Evolutionary conservation across 1,284 basidiomycete species (phyloP), one percentile per base, ranked within the genome.

Genomic region (Golubevia pallescens): DNA sequence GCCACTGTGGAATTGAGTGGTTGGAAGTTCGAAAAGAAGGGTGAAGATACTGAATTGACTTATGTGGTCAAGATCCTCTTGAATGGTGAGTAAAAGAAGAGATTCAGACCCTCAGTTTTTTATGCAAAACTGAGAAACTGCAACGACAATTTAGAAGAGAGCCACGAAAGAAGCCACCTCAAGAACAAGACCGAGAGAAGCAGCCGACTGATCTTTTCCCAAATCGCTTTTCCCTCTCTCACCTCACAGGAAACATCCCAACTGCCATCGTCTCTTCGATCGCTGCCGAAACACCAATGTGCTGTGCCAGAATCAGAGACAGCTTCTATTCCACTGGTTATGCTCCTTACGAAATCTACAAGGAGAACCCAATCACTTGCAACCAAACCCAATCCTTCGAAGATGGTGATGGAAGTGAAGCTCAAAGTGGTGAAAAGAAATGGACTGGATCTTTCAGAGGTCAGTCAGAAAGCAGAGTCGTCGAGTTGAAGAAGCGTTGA

Each of bases 41-140:
- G 78, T 38, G 58, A 61, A 34, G 42, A 77, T 57, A 69, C 69
- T 14, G 73, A 78, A 65, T 52, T 80, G 38, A 75, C 71, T 13
- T 81, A 81, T 64, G 66, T 81, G 6, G 75, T 78, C 65, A 80
- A 80, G 69, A 73, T 81, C 14, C 71, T 77, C 67, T 71, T 79
- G 57, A 79, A 79, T 62, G 76, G 62, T 63, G 57, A 59, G 62
- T 51, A 3, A 20, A 32, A 28, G 57, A 20, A 56, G 28, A 28
- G 28, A 28, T 28, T 28, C 28, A 28, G 28, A 28, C 28, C 28
- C 28, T 28, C 28, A 28, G 28, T 28, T 28, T 28, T 28, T 28
- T 28, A 28, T 28, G 28, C 28, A 28, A 28, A 28, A 28, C 28
- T 28, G 28, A 28, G 28, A 28, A 28, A 28, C 28, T 28, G 28